Evolutionary conservation across 768 basidiomycete genomes (phyloP), one percentile per base, ranked within the genome.

Genomic region (Termitomyces sp.): DNA sequence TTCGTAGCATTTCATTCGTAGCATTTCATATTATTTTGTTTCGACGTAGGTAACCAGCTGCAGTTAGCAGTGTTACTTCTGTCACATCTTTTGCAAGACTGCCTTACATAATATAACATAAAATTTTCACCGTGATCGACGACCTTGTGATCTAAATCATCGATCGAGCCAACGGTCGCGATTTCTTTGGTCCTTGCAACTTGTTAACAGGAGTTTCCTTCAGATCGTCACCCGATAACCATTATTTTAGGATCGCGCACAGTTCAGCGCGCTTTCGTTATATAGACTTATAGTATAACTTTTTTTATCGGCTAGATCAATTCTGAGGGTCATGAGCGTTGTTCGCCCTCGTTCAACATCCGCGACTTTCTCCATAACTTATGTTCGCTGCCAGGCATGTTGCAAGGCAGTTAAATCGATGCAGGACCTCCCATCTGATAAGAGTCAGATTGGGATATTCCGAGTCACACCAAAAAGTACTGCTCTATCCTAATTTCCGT

Each of bases 381-480:
- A 74, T 74, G 72, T 72, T 71, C 64, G 52, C 61, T 65, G 70
- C 55, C 61, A 63, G 64, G 52, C 62, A 70, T 71, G 69, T 65
- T 60, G 65, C 64, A 60, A 64, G 65, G 61, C 67, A 61, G 60
- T 53, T 67, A 59, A 63, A 70, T 73, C 74, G 68, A 69, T 69
- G 68, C 53, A 60, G 63, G 59, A 57, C 52, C 18, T 62, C 57
- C 49, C 59, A 65, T 65, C 64, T 65, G 74, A 77, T 75, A 71
- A 71, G 74, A 71, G 71, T 73, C 71, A 73, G 72, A 69, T 68
- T 64, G 65, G 60, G 62, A 66, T 65, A 65, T 68, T 67, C 69
- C 71, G 73, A 74, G 74, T 76, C 74, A 73, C 68, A 56, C 62
- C 64, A 57, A 63, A 64, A 66, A 64, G 58, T 64, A 58, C 55